Evolutionary conservation across 2,329 filamentous ascomycete genomes (phyloP).

Genomic region (Trichoderma hamatum): DNA sequence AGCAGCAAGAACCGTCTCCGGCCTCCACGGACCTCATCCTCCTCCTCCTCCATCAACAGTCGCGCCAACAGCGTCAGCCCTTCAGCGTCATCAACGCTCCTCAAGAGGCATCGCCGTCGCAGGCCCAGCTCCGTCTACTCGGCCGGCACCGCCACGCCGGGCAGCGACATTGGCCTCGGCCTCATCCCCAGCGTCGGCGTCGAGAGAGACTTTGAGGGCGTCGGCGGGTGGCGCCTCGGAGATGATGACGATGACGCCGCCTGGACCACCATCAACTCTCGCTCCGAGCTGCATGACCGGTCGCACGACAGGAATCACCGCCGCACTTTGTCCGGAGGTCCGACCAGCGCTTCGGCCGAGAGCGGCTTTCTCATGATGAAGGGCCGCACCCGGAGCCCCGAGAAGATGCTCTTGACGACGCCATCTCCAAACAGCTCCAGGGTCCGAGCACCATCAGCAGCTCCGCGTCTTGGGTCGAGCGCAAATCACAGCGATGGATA

Average conservation of each 20-base stretch:
- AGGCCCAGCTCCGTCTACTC: slow-evolving; percentile 41
- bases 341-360: slow-evolving; percentile 45
- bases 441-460: slow-evolving; percentile 51
- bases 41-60: slow-evolving; percentile 29
- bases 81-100: slow-evolving; percentile 22
- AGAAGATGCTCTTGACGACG: slow-evolving; percentile 29
- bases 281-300: slow-evolving; percentile 54
- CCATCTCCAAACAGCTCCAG: slow-evolving; percentile 53
- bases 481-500: slow-evolving; percentile 45
- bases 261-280: slow-evolving; percentile 58
- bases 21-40: slow-evolving; percentile 30
- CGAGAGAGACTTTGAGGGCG: slow-evolving; percentile 61
- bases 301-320: slow-evolving; percentile 46
- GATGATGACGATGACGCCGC: slow-evolving; percentile 43
- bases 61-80: slow-evolving; percentile 29
- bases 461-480: slow-evolving; percentile 39
- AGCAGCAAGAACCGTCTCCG: slow-evolving; percentile 33
- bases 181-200: slow-evolving; percentile 53
- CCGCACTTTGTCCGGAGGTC: slow-evolving; percentile 46
- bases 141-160: slow-evolving; percentile 39
- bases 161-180: slow-evolving; percentile 44
- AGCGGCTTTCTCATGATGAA: slow-evolving; percentile 51
- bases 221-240: slow-evolving; percentile 60
- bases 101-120: slow-evolving; percentile 39
- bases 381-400: slow-evolving; percentile 42